Evolutionary conservation across 2,329 filamentous ascomycete genomes (phyloP).

Genomic region (Fusarium sp.): DNA sequence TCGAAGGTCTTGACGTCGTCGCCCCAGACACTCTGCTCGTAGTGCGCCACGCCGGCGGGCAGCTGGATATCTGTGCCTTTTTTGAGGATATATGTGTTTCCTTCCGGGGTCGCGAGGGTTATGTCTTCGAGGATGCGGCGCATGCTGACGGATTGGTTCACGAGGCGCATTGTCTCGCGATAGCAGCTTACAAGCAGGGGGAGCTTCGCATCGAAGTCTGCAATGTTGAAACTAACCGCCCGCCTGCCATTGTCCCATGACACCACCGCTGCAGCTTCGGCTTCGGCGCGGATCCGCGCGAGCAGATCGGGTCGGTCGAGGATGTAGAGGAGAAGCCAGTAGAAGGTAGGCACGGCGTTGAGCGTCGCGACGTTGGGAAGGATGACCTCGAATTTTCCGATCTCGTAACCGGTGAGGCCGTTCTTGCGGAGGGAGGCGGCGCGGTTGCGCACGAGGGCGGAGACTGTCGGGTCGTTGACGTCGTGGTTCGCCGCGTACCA

Average conservation of each 20-base stretch:
- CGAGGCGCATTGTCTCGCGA: constrained; percentile 60
- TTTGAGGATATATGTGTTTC: constrained; percentile 50
- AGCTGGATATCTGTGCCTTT: constrained; percentile 50
- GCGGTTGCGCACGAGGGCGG: constrained; percentile 49
- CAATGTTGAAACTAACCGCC: constrained; percentile 53
- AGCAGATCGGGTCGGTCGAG: constrained; percentile 48
- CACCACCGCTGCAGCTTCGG: constrained; percentile 27
- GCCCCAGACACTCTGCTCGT: constrained; percentile 44
- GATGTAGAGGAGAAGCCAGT: constrained; percentile 54
- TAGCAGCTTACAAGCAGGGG: constrained; percentile 61
- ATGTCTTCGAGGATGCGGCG: constrained; percentile 60
- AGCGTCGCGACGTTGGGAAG: constrained; percentile 49
- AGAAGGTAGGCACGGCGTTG: constrained; percentile 56
- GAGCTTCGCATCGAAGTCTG: constrained; percentile 54
- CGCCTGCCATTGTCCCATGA: not conserved
- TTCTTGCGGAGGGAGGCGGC: constrained; percentile 48
- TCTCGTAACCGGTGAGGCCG: constrained; percentile 47
- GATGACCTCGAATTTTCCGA: constrained; percentile 51
- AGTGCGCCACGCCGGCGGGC: constrained; percentile 45
- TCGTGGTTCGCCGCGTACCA: constrained; percentile 53
- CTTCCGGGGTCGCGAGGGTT: constrained; percentile 48
- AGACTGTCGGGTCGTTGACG: constrained; percentile 45
- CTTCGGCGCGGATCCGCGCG: constrained; percentile 23
- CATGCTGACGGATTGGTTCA: constrained; percentile 55
- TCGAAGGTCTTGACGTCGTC: constrained; percentile 39